Conservation (phyloP, 805 yeast genomes). For the Ogataea populi-albae region DNA sequence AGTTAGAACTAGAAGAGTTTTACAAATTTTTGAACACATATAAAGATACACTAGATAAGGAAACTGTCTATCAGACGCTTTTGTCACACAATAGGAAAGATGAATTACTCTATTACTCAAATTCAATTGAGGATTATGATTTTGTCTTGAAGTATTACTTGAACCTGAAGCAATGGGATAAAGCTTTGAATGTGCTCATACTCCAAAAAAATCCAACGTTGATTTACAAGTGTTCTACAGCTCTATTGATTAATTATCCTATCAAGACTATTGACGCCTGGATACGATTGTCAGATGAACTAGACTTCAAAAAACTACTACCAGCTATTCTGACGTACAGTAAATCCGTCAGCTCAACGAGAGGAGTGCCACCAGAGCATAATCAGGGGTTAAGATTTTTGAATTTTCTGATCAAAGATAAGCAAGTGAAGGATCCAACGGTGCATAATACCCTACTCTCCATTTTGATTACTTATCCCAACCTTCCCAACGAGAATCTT, state of each 20-base stretch:
- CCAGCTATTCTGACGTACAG: conserved; percentile 77
- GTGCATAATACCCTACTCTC: conserved; percentile 72
- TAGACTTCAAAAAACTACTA: conserved; percentile 63
- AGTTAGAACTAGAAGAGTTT: conserved; percentile 34
- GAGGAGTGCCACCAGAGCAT: conserved; percentile 38
- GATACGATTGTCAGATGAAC: conserved; percentile 51
- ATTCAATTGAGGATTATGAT: conserved; percentile 61
- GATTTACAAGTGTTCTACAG: conserved; percentile 67
- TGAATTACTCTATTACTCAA: conserved; percentile 67
- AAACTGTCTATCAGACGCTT: conserved; percentile 70
- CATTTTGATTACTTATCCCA: conserved; percentile 53
- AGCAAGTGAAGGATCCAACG: conserved; percentile 40
- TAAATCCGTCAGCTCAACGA: conserved; percentile 37
- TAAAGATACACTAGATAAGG: conserved; percentile 52
- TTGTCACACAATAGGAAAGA: conserved; percentile 60
- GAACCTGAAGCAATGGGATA: conserved; percentile 66
- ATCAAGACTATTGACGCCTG: conserved; percentile 71
- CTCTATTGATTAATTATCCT: conserved; percentile 66
- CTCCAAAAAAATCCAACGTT: conserved; percentile 44
- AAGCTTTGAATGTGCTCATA: conserved; percentile 59
- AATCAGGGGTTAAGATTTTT: conserved; percentile 71
- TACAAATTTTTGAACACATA: conserved; percentile 49
- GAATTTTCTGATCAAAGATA: conserved; percentile 47
- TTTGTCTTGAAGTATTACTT: conserved; percentile 71
- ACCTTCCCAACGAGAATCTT: conserved; percentile 41